Base-by-base conservation (phyloP, 192 early-diverging fungal species). In the Lobulomyces angularis region DNA sequence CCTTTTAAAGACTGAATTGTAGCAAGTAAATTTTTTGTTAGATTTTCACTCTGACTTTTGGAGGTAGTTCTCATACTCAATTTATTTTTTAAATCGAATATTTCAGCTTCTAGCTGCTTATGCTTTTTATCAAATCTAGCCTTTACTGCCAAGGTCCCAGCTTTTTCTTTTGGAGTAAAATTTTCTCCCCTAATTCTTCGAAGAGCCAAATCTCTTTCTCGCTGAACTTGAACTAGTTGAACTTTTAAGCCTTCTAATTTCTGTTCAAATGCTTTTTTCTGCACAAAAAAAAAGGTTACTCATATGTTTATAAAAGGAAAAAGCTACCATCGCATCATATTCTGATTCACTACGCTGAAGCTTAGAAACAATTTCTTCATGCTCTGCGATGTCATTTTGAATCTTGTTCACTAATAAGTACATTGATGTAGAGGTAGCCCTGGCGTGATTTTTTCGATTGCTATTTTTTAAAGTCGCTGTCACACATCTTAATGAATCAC, bases 1-100 rank as follows among this genome's bases (percentile, higher is more conserved):
- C 65, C 53, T 49, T 81, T 84, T 20, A 84, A 61, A 8, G 70
- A 62, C 43, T 80, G 72, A 16, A 88, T 76, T 23, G 79, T 83
- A 6, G 65, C 63, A 37, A 66, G 65, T 26, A 86, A 56, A 2
- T 68, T 73, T 24, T 68, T 65, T 8, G 80, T 64, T 20, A 81
- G 52, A 6, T 57, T 62, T 31, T 44, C 40, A 0, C 27, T 23
- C 27, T 41, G 29, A 9, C 35, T 33, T 32, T 44, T 50, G n/a
- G 26, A 37, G 3, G 22, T 31, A 16, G 21, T 44, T 27, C 50
- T 41, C 31, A 60, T 43, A 18, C 54, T 16, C 23, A 29, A 47
- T 34, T 52, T 56, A 16, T 72, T 62, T 22, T 36, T 45, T 37
- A 43, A 60, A 5, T 58, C 59, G 3, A 42, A 37, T 43, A 71